Evolutionary conservation across 306 rosid genomes (phyloP).

Genomic region (Cucurbita argyrosperma): DNA sequence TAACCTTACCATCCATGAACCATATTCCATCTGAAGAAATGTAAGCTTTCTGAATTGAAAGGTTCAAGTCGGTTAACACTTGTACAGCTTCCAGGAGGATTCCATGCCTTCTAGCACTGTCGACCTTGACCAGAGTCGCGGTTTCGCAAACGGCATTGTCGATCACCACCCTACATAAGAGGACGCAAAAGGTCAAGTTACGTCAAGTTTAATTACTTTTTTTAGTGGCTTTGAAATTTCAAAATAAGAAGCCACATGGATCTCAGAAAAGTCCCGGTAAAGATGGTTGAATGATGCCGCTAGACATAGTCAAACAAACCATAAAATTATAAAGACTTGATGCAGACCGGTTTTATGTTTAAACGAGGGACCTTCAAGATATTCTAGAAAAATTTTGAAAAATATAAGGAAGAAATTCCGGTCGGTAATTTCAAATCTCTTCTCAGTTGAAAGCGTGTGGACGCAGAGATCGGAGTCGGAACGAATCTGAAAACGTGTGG

Average conservation of each 20-base stretch:
- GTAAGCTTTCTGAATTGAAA: conserved; percentile 71
- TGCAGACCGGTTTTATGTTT: not conserved
- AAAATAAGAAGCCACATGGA: not conserved
- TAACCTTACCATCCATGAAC: conserved; percentile 85
- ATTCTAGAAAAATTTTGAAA: not conserved
- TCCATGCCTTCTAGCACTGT: conserved; percentile 81
- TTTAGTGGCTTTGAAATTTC: not conserved
- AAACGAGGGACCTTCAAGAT: not conserved
- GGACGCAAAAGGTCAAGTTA: conserved; percentile 14
- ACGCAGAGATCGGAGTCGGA: conserved; percentile 4
- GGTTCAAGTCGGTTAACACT: conserved; percentile 68
- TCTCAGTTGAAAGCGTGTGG: not conserved
- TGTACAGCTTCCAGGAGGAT: conserved; percentile 84
- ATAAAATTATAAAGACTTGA: not conserved
- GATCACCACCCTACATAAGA: conserved; percentile 63
- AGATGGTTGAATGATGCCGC: not conserved
- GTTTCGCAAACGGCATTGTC: conserved; percentile 73
- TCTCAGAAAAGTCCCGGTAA: conserved; percentile 1
- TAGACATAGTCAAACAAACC: conserved; percentile 4
- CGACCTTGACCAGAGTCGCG: conserved; percentile 87
- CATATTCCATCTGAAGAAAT: conserved; percentile 87
- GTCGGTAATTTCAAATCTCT: not conserved
- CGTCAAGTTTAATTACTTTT: not conserved
- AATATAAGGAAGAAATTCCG: not conserved
- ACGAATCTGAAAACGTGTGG: conserved; percentile 5